phyloP scores from a whole-genome alignment of 306 rosid species.

The Trifolium fragiferum region DNA sequence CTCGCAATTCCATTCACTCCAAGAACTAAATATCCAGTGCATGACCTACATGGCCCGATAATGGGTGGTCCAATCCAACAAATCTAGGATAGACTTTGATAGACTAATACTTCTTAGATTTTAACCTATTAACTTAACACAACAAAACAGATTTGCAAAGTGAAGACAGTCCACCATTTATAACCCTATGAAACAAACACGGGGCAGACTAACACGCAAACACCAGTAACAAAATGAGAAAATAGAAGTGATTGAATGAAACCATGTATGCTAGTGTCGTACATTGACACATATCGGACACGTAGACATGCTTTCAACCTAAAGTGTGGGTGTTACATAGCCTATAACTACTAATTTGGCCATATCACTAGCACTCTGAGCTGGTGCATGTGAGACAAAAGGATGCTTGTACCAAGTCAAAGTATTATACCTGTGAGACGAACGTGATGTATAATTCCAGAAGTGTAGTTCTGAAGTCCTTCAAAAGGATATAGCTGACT shows the following conservation, averaged over 20 bases:
- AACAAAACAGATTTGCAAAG: not conserved
- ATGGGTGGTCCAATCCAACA: not conserved
- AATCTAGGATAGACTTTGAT: not conserved
- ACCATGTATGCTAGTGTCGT: not conserved
- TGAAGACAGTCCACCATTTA: not conserved
- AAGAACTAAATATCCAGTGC: not conserved
- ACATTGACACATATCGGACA: not conserved
- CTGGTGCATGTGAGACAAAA: not conserved
- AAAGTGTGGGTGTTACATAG: not conserved
- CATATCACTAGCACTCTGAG: not conserved
- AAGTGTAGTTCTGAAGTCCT: conserved; percentile 91
- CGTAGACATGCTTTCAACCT: not conserved
- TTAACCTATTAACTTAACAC: not conserved
- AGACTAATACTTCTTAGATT: not conserved
- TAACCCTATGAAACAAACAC: not conserved
- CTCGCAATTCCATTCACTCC: not conserved
- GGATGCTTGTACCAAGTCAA: not conserved
- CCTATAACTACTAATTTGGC: not conserved
- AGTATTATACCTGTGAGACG: conserved; percentile 65
- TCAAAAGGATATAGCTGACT: conserved; percentile 86
- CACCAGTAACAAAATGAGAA: not conserved
- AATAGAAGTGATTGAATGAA: not conserved
- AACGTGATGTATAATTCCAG: conserved; percentile 95
- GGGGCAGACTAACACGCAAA: not conserved
- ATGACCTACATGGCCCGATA: not conserved